Percentiles rank a stretch among this genome's conserved stretches.
Conservation (phyloP, 1,284 basidiomycete genomes). For the Apiotrichum akiyoshidainum region DNA sequence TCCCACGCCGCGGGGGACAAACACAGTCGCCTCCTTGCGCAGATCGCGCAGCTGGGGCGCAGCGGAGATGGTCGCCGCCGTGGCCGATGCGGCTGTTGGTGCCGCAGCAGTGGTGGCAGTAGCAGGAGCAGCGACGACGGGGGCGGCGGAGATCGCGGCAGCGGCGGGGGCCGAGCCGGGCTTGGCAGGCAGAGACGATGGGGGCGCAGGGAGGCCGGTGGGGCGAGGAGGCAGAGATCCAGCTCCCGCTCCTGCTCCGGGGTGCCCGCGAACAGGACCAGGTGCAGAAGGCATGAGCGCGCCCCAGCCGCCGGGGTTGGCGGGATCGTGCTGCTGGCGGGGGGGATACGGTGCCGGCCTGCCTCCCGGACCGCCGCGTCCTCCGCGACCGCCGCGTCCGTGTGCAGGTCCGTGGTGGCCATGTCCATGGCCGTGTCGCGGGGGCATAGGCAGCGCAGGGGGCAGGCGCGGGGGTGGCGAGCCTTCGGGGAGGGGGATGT, state of each 20-base stretch:
- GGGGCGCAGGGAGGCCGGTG: slow-evolving; percentile 1
- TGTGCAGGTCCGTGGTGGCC: slow-evolving; percentile 3
- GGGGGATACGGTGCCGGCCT: not conserved
- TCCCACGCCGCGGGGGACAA: slow-evolving; percentile 63
- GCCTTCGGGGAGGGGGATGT: slow-evolving; percentile 44
- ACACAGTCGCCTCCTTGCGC: slow-evolving; percentile 85
- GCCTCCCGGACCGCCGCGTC: not conserved
- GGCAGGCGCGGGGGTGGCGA: slow-evolving; percentile 46
- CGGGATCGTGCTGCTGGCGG: not conserved
- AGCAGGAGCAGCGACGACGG: not conserved
- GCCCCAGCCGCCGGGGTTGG: slow-evolving; percentile 13
- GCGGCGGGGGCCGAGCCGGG: slow-evolving; percentile 5
- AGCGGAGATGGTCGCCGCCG: slow-evolving; percentile 68
- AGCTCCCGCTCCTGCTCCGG: not conserved
- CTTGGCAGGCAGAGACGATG: slow-evolving; percentile 25
- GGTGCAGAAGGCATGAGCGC: slow-evolving; percentile 4
- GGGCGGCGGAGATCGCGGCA: not conserved
- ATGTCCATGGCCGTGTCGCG: slow-evolving; percentile 16
- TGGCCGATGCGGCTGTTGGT: slow-evolving; percentile 21
- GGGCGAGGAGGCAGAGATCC: slow-evolving; percentile 1
- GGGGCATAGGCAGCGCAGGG: slow-evolving; percentile 29
- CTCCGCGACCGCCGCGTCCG: not conserved
- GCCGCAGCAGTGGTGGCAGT: not conserved
- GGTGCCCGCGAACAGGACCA: not conserved
- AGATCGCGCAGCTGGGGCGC: slow-evolving; percentile 81